These are phyloP conservation scores for Hebeloma cylindrosporum DNA, from an alignment of 768 basidiomycete species.

Conservation along the genomic window DNA sequence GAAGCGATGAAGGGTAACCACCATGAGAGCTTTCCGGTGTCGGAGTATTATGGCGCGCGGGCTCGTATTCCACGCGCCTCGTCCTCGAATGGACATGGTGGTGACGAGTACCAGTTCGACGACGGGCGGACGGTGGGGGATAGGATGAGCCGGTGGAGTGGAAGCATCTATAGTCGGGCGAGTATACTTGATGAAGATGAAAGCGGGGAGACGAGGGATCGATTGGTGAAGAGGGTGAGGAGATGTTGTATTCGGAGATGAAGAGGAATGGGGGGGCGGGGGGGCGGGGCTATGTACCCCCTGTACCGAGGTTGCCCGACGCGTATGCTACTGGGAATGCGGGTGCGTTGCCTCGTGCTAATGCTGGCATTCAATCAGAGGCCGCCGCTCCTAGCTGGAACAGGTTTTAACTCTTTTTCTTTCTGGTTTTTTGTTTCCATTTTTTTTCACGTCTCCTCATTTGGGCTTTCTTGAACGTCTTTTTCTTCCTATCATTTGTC, in stretches of 20 bases:
- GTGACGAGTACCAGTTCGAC: slow-evolving; percentile 7
- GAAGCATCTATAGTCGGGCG: slow-evolving; percentile 48
- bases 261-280: slow-evolving; percentile 15
- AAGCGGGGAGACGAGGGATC: slow-evolving; percentile 45
- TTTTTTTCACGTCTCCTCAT: not conserved
- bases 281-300: slow-evolving; percentile 31
- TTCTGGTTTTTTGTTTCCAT: slow-evolving; percentile 13
- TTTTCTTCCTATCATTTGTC: slow-evolving; percentile 1
- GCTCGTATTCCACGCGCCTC: not conserved
- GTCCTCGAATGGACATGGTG: not conserved
- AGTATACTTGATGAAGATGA: slow-evolving; percentile 55
- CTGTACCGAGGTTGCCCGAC: slow-evolving; percentile 45
- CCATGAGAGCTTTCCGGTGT: slow-evolving; percentile 2
- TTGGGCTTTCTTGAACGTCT: not conserved
- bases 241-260: slow-evolving; percentile 48
- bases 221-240: slow-evolving; percentile 54
- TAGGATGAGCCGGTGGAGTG: slow-evolving; percentile 44
- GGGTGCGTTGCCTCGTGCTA: not conserved
- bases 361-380: slow-evolving; percentile 1
- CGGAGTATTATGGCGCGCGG: not conserved
- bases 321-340: slow-evolving; percentile 22
- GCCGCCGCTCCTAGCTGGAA: slow-evolving; percentile 28
- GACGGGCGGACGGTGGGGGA: slow-evolving; percentile 25
- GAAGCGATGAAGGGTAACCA: slow-evolving; percentile 14
- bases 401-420: slow-evolving; percentile 25